Conservation (phyloP, 2,329 filamentous ascomycete genomes). For the Colletotrichum kahawae region DNA sequence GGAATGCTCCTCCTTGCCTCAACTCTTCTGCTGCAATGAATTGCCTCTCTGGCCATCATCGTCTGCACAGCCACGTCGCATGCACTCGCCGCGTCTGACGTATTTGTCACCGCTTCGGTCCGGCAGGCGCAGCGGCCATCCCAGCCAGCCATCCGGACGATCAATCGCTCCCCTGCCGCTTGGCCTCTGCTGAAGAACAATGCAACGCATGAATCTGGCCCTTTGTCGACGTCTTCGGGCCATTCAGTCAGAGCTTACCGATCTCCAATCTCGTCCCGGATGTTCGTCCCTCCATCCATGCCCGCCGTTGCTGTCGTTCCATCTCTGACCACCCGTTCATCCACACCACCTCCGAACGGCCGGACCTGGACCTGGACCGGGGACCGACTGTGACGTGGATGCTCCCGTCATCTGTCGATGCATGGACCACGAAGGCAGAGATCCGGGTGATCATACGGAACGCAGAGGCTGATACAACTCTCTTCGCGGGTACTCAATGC, state of each 20-base stretch:
- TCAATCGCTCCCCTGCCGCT: neutral
- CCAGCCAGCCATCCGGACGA: neutral
- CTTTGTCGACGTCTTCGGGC: neutral
- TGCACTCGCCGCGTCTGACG: neutral
- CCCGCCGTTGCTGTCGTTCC: neutral
- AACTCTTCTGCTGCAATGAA: neutral
- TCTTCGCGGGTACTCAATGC: neutral
- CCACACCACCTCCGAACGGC: neutral
- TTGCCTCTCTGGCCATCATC: neutral
- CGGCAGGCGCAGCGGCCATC: neutral
- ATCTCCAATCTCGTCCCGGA: neutral
- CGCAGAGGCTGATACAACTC: neutral
- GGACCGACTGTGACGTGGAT: neutral
- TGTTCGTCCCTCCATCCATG: neutral
- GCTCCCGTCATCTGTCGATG: neutral
- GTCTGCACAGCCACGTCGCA: neutral
- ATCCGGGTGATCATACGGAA: constrained; percentile 2
- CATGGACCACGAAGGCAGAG: neutral
- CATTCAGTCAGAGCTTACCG: neutral
- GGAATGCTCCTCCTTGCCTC: neutral
- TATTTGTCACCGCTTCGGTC: neutral
- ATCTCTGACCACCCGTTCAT: neutral
- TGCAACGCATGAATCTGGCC: neutral
- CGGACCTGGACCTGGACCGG: neutral
- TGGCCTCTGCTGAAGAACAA: neutral